Evolutionary conservation across 768 basidiomycete species (phyloP).

Genomic region (Suillus paluster): DNA sequence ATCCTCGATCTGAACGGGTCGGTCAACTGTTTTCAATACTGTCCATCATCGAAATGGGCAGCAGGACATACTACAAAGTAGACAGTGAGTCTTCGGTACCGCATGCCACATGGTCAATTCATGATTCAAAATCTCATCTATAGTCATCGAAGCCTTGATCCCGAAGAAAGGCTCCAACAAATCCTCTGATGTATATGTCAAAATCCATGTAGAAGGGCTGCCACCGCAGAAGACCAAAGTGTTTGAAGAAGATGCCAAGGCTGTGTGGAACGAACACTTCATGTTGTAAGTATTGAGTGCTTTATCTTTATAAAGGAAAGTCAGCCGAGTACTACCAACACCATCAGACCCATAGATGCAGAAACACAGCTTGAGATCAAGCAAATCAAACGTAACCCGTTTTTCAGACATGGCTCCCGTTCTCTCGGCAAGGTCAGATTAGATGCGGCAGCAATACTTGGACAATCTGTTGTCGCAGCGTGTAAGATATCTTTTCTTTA

Average conservation of each 20-base stretch:
- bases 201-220: neutral
- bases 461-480: neutral
- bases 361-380: constrained; percentile 3
- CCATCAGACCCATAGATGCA: neutral
- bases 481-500: neutral
- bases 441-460: neutral
- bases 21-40: neutral
- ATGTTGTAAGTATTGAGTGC: neutral
- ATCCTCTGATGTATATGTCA: constrained; percentile 3
- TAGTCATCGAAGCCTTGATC: constrained; percentile 5
- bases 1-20: neutral
- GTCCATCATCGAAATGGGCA: neutral
- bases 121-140: neutral
- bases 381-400: neutral
- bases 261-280: constrained; percentile 2
- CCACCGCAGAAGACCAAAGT: constrained; percentile 1
- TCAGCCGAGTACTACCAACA: neutral
- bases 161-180: constrained; percentile 1
- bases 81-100: neutral
- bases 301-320: neutral
- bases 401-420: constrained; percentile 1
- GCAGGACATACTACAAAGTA: constrained; percentile 1
- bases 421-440: constrained; percentile 1
- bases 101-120: neutral
- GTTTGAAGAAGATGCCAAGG: neutral